These are phyloP conservation scores for Globisporangium orthogonon DNA, from an alignment of 352 stramenopile species.

Conservation along the genomic window DNA sequence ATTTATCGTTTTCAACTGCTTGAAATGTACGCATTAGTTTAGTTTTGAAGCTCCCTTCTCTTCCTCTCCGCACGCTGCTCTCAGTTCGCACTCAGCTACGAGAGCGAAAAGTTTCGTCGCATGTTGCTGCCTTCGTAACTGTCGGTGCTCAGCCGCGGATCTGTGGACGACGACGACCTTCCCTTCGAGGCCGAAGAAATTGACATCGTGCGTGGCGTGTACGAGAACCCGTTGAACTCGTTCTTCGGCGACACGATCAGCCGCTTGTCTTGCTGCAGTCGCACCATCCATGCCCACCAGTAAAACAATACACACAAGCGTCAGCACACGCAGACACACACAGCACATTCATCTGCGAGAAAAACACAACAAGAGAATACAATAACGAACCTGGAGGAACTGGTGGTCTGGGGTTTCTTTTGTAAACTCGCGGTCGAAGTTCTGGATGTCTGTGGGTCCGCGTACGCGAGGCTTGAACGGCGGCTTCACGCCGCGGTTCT, in stretches of 20 bases:
- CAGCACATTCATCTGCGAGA: too few relatives aligned
- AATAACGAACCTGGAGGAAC: slow-evolving; percentile 46
- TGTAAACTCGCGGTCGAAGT: slow-evolving; percentile 87
- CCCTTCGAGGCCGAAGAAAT: slow-evolving; percentile 13
- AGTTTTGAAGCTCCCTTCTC: too few relatives aligned
- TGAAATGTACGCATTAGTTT: too few relatives aligned
- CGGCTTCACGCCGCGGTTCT: slow-evolving; percentile 66
- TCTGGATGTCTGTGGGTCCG: slow-evolving; percentile 78
- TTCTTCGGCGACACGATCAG: slow-evolving; percentile 73
- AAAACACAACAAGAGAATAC: background rate
- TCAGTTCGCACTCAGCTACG: slow-evolving; percentile 2
- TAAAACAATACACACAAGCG: background rate
- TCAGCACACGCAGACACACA: background rate
- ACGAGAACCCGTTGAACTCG: slow-evolving; percentile 85
- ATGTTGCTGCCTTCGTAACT: slow-evolving; percentile 24
- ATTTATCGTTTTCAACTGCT: too few relatives aligned
- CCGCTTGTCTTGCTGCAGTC: slow-evolving; percentile 61
- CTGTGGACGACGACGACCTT: slow-evolving; percentile 15
- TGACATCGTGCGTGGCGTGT: slow-evolving; percentile 32
- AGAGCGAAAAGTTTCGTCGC: slow-evolving; percentile 28
- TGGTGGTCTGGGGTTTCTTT: slow-evolving; percentile 74
- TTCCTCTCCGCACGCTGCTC: too few relatives aligned
- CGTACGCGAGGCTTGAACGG: slow-evolving; percentile 83
- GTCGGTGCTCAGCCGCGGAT: slow-evolving; percentile 21
- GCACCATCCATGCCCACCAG: background rate